Conservation (phyloP, 1,284 basidiomycete species). For the Phlebopus sp. region DNA sequence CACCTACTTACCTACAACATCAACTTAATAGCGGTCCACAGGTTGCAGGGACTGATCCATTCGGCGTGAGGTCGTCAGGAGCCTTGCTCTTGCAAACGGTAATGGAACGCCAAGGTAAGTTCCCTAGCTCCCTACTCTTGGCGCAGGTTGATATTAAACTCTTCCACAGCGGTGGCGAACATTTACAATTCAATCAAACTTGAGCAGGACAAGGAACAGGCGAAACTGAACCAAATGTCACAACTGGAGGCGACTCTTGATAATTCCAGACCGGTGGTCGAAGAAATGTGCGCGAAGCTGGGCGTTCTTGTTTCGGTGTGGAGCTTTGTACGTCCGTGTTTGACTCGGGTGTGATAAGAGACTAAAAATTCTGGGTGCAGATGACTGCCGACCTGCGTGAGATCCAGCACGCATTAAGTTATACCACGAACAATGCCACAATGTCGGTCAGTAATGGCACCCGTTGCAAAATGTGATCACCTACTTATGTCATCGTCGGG, state of each 20-base stretch:
- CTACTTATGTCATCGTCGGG: background rate
- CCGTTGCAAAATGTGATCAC: background rate
- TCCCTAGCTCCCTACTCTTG: background rate
- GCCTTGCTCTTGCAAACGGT: conserved; percentile 3
- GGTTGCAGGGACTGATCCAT: conserved; percentile 9
- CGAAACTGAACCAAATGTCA: conserved; percentile 13
- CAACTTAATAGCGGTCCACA: background rate
- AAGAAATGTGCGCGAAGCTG: conserved; percentile 17
- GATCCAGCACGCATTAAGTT: conserved; percentile 10
- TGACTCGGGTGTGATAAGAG: background rate
- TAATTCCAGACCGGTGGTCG: conserved; percentile 15
- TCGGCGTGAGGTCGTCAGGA: conserved; percentile 5
- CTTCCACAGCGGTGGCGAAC: conserved; percentile 5
- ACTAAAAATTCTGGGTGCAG: conserved; percentile 4
- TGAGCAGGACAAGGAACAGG: conserved; percentile 13
- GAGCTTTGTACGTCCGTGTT: conserved; percentile 16
- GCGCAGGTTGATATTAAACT: background rate
- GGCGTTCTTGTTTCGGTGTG: conserved; percentile 19
- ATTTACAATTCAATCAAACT: conserved; percentile 7
- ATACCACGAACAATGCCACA: conserved; percentile 10
- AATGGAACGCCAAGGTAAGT: conserved; percentile 10
- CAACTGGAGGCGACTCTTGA: conserved; percentile 9
- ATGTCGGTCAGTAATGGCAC: conserved; percentile 12
- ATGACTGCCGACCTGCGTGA: conserved; percentile 20
- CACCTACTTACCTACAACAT: too few species aligned